Base-by-base conservation (phyloP, 768 basidiomycete genomes). In the Termitomyces sp. region DNA sequence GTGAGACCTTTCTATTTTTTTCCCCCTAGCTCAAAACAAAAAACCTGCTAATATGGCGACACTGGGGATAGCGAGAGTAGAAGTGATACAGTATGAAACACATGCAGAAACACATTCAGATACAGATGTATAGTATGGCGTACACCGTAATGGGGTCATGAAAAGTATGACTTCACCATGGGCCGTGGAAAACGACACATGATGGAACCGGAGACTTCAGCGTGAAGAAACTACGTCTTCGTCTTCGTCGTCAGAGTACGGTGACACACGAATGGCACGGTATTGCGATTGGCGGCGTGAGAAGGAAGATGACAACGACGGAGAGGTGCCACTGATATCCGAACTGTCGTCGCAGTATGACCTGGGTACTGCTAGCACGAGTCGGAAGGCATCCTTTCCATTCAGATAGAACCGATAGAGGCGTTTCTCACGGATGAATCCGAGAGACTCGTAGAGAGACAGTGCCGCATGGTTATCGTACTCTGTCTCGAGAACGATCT, bases 401-500 rank as follows among this genome's bases (percentile, higher is more conserved):
- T 97, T 99, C 61, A 98, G 82, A 65, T 99, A 98, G 72, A 98
- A 99, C 1, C 97, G 83, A 67, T 88, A 86, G 17, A 99, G 77
- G 4, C 95, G 85, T 68, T 98, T 98, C 75, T 98, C 95, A 41
- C 92, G 84, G 24, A 98, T 89, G 71, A 99, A 99, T 0, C 97
- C 97, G 43, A 98, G 79, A 7, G 88, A 86, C 57, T 89, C 88
- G 71, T 98, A 98, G 12, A 99, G 75, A 2, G 88, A 84, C 15
- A 98, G 79, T 0, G 95, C 94, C 7, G 93, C 83, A 44, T 76
- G 71, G 70, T 98, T 98, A 72, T 98, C 96, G 66, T 79, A 89
- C 71, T 99, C 97, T 4, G 97, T 98, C 73, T 98, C 97, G 55
- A 98, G 85, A 12, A 93, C 85, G 63, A 98, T 83, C 92, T 98